phyloP scores from a whole-genome alignment of 2,329 filamentous ascomycete genomes.

The Hymenoscyphus occultus region DNA sequence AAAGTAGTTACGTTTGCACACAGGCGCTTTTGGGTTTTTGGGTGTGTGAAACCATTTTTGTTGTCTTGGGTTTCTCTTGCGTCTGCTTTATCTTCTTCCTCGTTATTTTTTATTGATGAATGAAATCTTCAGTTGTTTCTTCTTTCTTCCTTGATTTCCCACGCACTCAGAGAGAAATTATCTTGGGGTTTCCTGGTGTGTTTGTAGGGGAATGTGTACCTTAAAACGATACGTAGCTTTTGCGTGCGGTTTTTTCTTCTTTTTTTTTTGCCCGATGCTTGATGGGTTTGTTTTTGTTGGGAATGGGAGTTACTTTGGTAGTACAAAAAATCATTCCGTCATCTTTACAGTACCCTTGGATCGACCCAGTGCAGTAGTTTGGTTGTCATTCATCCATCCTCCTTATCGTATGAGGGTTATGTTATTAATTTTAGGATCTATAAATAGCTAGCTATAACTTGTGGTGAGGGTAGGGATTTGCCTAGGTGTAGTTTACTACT shows the following conservation, averaged over 20 bases:
- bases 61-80: neutral
- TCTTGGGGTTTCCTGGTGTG: no score
- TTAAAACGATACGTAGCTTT: no score
- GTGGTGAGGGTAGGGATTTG: no score
- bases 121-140: neutral
- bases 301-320: constrained; percentile 1
- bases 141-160: neutral
- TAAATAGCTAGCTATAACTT: no score
- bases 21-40: constrained; percentile 1
- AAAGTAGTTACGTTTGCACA: constrained; percentile 5
- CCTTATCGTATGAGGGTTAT: no score
- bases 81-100: neutral
- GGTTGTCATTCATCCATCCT: no score
- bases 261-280: neutral
- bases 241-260: neutral
- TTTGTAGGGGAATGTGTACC: no score
- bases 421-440: no score
- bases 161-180: no score
- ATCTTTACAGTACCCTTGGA: no score
- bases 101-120: constrained; percentile 2
- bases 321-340: neutral
- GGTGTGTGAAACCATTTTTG: neutral
- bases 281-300: neutral
- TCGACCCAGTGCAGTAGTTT: neutral
- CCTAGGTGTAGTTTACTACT: no score